A percentile compares a stretch with the other conserved stretches of the same genome.
Evolutionary conservation across 2,329 filamentous ascomycete species (phyloP).

Genomic region (Cladosporium sp.): DNA sequence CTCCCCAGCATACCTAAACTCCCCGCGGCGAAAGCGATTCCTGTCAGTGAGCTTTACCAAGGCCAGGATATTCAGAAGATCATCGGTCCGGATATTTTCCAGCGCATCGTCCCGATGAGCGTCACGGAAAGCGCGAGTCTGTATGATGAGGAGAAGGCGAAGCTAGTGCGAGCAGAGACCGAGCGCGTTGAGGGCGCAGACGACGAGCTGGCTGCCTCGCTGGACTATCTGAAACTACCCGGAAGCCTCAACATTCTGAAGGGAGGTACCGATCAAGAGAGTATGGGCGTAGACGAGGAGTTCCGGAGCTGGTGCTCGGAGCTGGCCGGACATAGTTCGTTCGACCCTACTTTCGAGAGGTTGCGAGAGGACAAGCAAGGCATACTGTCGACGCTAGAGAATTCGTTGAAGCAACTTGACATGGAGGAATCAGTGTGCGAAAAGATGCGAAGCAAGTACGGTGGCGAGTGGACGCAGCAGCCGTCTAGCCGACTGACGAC

Average conservation of each 20-base stretch:
- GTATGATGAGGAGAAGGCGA: constrained; percentile 98
- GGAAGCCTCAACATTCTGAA: constrained; percentile 76
- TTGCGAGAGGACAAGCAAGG: constrained; percentile 71
- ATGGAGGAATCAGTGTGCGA: constrained; percentile 98
- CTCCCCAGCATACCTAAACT: constrained; percentile 79
- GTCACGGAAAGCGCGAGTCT: constrained; percentile 95
- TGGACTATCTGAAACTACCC: constrained; percentile 89
- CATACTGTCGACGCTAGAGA: constrained; percentile 67
- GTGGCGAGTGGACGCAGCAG: constrained; percentile 92
- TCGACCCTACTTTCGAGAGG: constrained; percentile 70
- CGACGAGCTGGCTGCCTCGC: constrained; percentile 87
- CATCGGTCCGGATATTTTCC: constrained; percentile 92
- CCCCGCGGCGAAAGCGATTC: constrained; percentile 92
- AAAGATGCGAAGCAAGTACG: constrained; percentile 98
- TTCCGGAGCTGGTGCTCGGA: constrained; percentile 93
- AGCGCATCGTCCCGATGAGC: constrained; percentile 91
- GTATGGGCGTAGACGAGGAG: constrained; percentile 77
- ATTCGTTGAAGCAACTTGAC: constrained; percentile 80
- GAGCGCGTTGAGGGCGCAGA: constrained; percentile 91
- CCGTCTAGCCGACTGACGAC: constrained; percentile 85
- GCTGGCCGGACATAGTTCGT: constrained; percentile 76
- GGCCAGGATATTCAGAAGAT: constrained; percentile 96
- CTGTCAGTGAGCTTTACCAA: constrained; percentile 91
- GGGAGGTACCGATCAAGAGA: constrained; percentile 82
- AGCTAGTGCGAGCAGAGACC: constrained; percentile 85